Base-by-base conservation (phyloP, 768 basidiomycete genomes). In the Auriculariales sp. region DNA sequence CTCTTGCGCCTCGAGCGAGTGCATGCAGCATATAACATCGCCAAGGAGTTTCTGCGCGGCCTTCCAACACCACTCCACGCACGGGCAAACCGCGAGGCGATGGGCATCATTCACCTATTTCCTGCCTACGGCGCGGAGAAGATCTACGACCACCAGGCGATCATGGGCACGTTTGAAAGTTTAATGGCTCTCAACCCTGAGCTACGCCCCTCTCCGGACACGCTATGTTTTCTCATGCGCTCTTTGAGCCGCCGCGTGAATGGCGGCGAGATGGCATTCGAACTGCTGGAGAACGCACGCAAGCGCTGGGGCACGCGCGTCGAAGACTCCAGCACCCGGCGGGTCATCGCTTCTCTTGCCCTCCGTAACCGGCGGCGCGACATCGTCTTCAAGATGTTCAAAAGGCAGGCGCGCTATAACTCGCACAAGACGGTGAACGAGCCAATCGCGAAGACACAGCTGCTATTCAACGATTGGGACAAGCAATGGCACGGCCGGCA, bases 321-420 rank as follows among this genome's bases (percentile, higher is more conserved):
- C 4, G 73, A 73, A 55, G 77, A 82, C 63, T 66, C 70, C 47
- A 65, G 68, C 19, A 81, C 86, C 19, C 71, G 74, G 57, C 72
- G 78, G 51, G 74, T 79, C 34, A 61, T 86, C 48, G 71, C 71
- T 4, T 63, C 61, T 34, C 66, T 82, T 44, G 83, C 81, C 28
- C 57, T 81, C 49, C 82, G 79, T 60, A 76, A 86, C 64, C 75
- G 79, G 14, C 72, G 79, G 39, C 61, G 67, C 53, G 77, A 77
- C 56, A 72, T 82, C 51, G 63, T 60, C 32, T 44, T n/a, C 22
- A 19, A 19, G 22, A 44, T 44, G 39, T 44, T 44, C 39, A 19
- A 25, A 12, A 5, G 39, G 6, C 19, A 44, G 39, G 39, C 22
- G 5, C 39, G 27, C 22, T 25, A 44, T 19, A 44, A 25, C 12